Evolutionary conservation across 2,329 filamentous ascomycete genomes (phyloP).

Genomic region (Paecilomyces sp.): DNA sequence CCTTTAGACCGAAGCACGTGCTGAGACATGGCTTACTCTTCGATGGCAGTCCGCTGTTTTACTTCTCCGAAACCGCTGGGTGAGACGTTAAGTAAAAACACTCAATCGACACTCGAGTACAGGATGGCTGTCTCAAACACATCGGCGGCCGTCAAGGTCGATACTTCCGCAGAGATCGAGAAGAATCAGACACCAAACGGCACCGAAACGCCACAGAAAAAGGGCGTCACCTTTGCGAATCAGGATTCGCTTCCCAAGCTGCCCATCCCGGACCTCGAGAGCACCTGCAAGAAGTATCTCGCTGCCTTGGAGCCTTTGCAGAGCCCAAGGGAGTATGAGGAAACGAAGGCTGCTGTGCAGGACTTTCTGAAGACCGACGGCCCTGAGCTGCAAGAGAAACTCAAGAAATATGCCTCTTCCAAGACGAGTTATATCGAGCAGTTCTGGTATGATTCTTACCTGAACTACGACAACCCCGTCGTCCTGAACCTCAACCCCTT

Average conservation of each 20-base stretch:
- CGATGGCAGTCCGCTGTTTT: slow-evolving; percentile 63
- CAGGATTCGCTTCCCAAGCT: slow-evolving; percentile 87
- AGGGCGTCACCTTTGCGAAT: slow-evolving; percentile 77
- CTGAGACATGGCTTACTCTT: slow-evolving; percentile 54
- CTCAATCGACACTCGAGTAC: slow-evolving; percentile 17
- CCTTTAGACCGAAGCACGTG: slow-evolving; percentile 4
- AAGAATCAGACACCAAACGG: slow-evolving; percentile 23
- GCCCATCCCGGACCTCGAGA: slow-evolving; percentile 82
- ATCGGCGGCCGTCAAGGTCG: slow-evolving; percentile 6
- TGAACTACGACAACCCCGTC: slow-evolving; percentile 96
- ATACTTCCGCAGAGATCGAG: slow-evolving; percentile 18
- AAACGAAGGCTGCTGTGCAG: slow-evolving; percentile 70
- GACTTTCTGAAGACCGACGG: slow-evolving; percentile 81
- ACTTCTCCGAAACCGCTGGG: slow-evolving; percentile 65
- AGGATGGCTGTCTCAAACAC: slow-evolving; percentile 11
- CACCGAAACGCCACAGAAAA: slow-evolving; percentile 44
- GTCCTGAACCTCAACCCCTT: slow-evolving; percentile 97
- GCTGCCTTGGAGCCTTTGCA: slow-evolving; percentile 75
- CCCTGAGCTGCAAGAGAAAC: slow-evolving; percentile 74
- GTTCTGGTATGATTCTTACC: slow-evolving; percentile 98
- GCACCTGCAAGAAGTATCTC: slow-evolving; percentile 72
- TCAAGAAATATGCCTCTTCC: slow-evolving; percentile 82
- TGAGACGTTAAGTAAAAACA: slow-evolving; percentile 49
- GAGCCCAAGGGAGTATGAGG: slow-evolving; percentile 68
- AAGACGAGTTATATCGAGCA: slow-evolving; percentile 98